phyloP scores from a whole-genome alignment of 2,329 filamentous ascomycete genomes.

The Pestalotiopsis sp. region DNA sequence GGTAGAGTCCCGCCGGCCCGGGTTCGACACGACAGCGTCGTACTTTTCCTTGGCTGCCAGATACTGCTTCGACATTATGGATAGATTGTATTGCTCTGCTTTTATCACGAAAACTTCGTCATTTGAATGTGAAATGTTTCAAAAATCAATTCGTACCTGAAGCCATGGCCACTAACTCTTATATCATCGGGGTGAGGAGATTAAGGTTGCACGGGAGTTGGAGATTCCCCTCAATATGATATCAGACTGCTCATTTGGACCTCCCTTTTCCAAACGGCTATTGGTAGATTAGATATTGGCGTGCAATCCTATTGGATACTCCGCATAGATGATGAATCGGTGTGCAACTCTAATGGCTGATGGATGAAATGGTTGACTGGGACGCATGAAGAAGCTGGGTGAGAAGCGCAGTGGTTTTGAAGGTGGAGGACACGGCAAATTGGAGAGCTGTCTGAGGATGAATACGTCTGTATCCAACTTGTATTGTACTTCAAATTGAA shows the following conservation, averaged over 20 bases:
- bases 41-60: constrained; percentile 36
- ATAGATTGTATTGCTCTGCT: background rate
- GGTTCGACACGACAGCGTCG: constrained; percentile 34
- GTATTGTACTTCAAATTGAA: background rate
- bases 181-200: background rate
- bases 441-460: too few species aligned
- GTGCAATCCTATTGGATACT: background rate
- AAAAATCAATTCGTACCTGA: background rate
- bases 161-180: background rate
- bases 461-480: too few species aligned
- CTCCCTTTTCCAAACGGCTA: background rate
- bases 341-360: background rate
- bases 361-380: background rate
- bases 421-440: too few species aligned
- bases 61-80: constrained; percentile 31
- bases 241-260: background rate
- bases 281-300: background rate
- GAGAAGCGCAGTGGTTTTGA: background rate
- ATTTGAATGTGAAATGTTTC: background rate
- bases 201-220: constrained; percentile 2
- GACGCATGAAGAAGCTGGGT: background rate
- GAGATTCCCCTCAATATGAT: constrained; percentile 7
- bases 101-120: background rate
- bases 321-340: background rate
- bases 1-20: constrained; percentile 31